Conservation (phyloP, 345 rosid species). For the sweet orange (Citrus sinensis) region DVS_A1.0 CM039168.1:23333001-23333500, state of each 20-base stretch:
- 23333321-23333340: background rate
- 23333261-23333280: background rate
- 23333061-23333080: background rate
- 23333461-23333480: background rate
- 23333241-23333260: background rate
- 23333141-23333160: background rate
- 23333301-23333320: background rate
- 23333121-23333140: background rate
- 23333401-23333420: background rate
- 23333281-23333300: background rate
- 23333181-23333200: background rate
- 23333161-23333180: background rate
- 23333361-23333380: background rate
- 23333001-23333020: background rate
- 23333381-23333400: background rate
- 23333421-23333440: background rate
- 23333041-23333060: background rate
- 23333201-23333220: background rate
- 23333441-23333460: background rate
- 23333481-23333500: background rate
- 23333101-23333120: background rate
- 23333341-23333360: background rate
- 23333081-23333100: background rate
- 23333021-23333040: background rate
- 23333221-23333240: background rate